A percentile compares a stretch with the other conserved stretches of the same genome.
phyloP scores from a whole-genome alignment of 306 rosid species.

The Trichosanthes truncata region DNA sequence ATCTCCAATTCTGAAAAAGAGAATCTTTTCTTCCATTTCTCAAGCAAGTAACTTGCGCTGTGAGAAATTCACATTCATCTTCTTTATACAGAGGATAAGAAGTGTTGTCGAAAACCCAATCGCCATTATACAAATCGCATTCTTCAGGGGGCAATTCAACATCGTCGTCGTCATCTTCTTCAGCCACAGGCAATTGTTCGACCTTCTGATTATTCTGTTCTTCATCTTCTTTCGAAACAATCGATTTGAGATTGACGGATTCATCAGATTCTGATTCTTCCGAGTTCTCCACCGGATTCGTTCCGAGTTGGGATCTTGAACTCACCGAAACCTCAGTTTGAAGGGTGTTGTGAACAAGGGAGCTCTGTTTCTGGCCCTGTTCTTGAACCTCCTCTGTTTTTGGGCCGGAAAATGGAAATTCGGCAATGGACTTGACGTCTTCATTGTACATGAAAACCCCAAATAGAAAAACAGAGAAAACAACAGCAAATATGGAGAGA shows the following conservation, averaged over 20 bases:
- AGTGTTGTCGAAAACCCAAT: slow-evolving; percentile 72
- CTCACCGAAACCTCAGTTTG: slow-evolving; percentile 18
- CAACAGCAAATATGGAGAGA: slow-evolving; percentile 47
- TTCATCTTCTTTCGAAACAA: slow-evolving; percentile 12
- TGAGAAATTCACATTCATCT: slow-evolving; percentile 74
- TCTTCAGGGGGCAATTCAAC: slow-evolving; percentile 70
- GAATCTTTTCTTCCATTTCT: slow-evolving; percentile 83
- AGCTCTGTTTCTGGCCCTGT: slow-evolving; percentile 10
- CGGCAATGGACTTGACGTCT: slow-evolving; percentile 62
- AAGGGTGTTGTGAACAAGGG: slow-evolving; percentile 2
- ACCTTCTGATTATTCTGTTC: slow-evolving; percentile 21
- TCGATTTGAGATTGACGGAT: slow-evolving; percentile 20
- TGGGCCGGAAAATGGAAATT: slow-evolving; percentile 48
- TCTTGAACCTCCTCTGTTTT: slow-evolving; percentile 45
- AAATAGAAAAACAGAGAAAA: slow-evolving; percentile 51
- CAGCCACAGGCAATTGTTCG: slow-evolving; percentile 14
- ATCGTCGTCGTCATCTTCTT: slow-evolving; percentile 32
- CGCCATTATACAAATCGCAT: slow-evolving; percentile 72
- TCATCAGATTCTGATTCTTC: slow-evolving; percentile 16
- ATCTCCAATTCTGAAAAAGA: slow-evolving; percentile 78
- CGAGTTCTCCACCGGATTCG: slow-evolving; percentile 23
- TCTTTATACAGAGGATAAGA: slow-evolving; percentile 82
- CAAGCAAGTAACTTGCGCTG: slow-evolving; percentile 82
- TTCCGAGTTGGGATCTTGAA: slow-evolving; percentile 33
- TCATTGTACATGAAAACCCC: slow-evolving; percentile 79